Conservation (phyloP, 179 eudicot species). For the Drosera spatulata region DNA sequence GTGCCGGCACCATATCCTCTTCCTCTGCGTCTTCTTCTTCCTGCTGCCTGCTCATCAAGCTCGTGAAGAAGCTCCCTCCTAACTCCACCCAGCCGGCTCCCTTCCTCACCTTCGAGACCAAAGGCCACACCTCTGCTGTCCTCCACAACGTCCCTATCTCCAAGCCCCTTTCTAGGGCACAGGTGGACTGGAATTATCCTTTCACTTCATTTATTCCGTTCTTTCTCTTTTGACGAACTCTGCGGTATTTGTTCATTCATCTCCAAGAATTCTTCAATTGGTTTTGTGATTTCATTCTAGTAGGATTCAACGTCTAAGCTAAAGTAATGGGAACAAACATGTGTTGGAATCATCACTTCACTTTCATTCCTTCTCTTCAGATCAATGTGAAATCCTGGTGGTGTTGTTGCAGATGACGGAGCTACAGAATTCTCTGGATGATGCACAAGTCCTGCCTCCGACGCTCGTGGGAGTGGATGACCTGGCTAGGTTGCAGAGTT, state of each 20-base stretch:
- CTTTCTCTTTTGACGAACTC: no score
- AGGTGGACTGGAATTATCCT: slow-evolving; percentile 1
- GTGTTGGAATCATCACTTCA: no score
- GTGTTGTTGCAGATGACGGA: slow-evolving; percentile 14
- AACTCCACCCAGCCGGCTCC: slow-evolving; percentile 40
- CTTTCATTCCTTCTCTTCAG: no score
- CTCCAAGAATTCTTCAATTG: no score
- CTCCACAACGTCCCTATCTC: slow-evolving; percentile 53
- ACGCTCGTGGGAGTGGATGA: slow-evolving; percentile 65
- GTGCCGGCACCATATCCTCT: slow-evolving; percentile 23
- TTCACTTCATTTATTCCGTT: no score
- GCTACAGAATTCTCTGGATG: slow-evolving; percentile 66
- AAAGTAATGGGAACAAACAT: no score
- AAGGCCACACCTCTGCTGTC: slow-evolving; percentile 41
- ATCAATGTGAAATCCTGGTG: no score
- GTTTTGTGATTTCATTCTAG: no score
- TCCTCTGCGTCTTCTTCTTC: slow-evolving; percentile 1
- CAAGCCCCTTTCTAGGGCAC: slow-evolving; percentile 45
- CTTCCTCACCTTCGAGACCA: slow-evolving; percentile 38
- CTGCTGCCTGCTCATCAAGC: slow-evolving; percentile 34
- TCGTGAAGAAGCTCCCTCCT: slow-evolving; percentile 46
- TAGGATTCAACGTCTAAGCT: no score
- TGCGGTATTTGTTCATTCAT: no score
- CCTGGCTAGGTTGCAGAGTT: slow-evolving; percentile 32
- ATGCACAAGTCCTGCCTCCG: slow-evolving; percentile 65